Conservation (phyloP, 2,329 filamentous ascomycete species). For the Pochonia chlamydosporia region DNA sequence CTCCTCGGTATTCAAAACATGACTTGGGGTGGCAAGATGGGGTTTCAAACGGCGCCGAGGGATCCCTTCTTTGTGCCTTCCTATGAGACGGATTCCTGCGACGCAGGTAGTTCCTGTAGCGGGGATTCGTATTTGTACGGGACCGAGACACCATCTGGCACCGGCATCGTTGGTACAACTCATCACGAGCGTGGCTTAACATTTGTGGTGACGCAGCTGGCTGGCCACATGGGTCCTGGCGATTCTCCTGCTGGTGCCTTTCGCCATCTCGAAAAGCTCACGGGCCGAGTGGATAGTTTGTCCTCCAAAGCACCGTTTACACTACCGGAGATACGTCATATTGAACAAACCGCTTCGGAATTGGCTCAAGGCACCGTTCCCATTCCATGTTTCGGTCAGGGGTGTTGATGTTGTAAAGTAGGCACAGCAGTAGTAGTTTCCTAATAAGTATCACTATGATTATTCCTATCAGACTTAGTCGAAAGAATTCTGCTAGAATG, state of each 20-base stretch:
- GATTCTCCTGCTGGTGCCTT: conserved; percentile 65
- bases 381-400: too few relatives aligned
- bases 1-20: conserved; percentile 73
- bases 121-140: too few relatives aligned
- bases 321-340: too few relatives aligned
- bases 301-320: conserved; percentile 32
- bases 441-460: too few relatives aligned
- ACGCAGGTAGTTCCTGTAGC: too few relatives aligned
- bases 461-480: too few relatives aligned
- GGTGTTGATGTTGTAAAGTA: too few relatives aligned
- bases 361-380: too few relatives aligned
- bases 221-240: conserved; percentile 64
- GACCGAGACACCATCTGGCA: conserved; percentile 47
- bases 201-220: conserved; percentile 56
- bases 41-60: conserved; percentile 56
- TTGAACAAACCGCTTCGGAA: too few relatives aligned
- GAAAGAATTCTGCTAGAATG: too few relatives aligned
- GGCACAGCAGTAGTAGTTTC: too few relatives aligned
- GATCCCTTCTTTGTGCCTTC: conserved; percentile 65
- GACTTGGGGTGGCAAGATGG: conserved; percentile 67
- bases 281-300: conserved; percentile 61
- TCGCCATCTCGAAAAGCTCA: conserved; percentile 66
- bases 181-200: conserved; percentile 73
- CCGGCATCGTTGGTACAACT: conserved; percentile 64
- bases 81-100: conserved; percentile 9